Evolutionary conservation across 345 rosid genomes (phyloP).

Genomic region (Salix purpurea): DNA sequence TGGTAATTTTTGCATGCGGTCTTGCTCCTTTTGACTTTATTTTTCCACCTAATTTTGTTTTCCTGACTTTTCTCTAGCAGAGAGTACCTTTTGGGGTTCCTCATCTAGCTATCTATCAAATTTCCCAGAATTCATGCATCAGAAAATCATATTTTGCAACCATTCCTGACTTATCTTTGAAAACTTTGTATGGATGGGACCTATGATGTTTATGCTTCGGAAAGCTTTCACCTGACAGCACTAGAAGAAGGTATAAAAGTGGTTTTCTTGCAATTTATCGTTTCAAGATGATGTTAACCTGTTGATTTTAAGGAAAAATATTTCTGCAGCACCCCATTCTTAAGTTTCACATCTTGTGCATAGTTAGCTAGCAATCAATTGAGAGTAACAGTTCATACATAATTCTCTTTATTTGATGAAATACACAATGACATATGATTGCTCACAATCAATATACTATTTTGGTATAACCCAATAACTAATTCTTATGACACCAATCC

Average conservation of each 20-base stretch:
- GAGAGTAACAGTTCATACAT: no score
- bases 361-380: no score
- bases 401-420: slow-evolving; percentile 11
- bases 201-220: background rate
- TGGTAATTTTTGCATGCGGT: background rate
- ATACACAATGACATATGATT: slow-evolving; percentile 10
- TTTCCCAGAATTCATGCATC: background rate
- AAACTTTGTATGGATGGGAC: slow-evolving; percentile 2
- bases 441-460: slow-evolving; percentile 30
- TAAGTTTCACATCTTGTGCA: no score
- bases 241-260: no score
- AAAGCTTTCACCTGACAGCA: no score
- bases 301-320: no score
- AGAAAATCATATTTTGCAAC: background rate
- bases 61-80: background rate
- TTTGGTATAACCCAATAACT: slow-evolving; percentile 37
- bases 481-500: slow-evolving; percentile 37
- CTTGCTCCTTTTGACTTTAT: slow-evolving; percentile 18
- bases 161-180: background rate
- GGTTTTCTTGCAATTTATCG: no score
- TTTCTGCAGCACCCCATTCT: no score
- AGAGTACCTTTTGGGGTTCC: background rate
- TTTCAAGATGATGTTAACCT: no score
- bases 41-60: background rate
- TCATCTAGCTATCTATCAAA: no score